Conservation (phyloP, 2,329 filamentous ascomycete species). For the Diaporthe eres region DNA sequence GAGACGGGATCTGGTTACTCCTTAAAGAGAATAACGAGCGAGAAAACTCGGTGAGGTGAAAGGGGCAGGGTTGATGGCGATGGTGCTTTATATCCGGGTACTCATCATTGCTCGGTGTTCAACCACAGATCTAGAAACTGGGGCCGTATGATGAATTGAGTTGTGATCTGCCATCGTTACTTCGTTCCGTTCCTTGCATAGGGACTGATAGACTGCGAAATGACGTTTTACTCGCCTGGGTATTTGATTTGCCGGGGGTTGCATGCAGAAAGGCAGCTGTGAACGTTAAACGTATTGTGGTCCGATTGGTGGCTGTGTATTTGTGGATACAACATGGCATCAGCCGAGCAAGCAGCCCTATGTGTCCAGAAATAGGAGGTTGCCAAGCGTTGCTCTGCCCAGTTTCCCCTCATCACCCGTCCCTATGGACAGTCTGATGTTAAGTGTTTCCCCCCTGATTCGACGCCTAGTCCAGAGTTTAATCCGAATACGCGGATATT, state of each 20-base stretch:
- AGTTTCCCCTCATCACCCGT: neutral
- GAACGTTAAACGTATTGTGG: neutral
- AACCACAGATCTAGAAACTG: neutral
- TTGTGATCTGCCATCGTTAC: neutral
- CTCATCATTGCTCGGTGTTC: neutral
- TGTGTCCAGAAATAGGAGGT: neutral
- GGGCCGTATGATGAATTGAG: neutral
- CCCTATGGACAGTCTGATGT: neutral
- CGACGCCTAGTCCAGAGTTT: neutral
- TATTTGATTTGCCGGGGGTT: neutral
- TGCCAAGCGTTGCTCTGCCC: neutral
- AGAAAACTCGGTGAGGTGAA: neutral
- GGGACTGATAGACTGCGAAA: neutral
- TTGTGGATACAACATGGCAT: conserved; percentile 3
- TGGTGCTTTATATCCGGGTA: neutral
- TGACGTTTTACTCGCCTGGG: neutral
- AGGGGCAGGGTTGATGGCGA: neutral
- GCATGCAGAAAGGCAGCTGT: neutral
- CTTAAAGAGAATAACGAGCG: neutral
- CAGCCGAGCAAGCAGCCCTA: neutral
- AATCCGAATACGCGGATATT: neutral
- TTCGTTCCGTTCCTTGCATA: conserved; percentile 16
- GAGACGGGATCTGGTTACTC: neutral
- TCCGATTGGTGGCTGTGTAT: conserved; percentile 1
- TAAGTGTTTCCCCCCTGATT: conserved; percentile 1